phyloP scores from a whole-genome alignment of 2,329 filamentous ascomycete species.

The Akanthomyces muscarius region DNA sequence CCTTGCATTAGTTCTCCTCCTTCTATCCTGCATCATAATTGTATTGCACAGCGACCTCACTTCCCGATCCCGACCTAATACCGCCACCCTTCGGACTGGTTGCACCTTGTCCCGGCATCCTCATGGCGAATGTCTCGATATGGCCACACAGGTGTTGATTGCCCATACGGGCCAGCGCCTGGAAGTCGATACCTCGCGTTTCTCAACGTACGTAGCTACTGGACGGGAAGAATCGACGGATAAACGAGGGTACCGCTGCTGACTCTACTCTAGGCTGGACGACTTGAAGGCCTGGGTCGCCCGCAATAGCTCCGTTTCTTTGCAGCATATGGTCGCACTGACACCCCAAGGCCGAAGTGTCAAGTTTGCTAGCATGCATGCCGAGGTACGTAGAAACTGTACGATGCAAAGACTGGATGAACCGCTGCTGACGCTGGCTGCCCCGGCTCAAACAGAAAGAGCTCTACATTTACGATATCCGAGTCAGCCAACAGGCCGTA shows the following conservation, averaged over 20 bases:
- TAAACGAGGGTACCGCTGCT: slow-evolving; percentile 19
- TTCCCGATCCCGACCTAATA: slow-evolving; percentile 15
- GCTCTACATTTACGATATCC: slow-evolving; percentile 88
- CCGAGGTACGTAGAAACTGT: slow-evolving; percentile 57
- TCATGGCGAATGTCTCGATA: slow-evolving; percentile 55
- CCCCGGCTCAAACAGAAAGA: slow-evolving; percentile 61
- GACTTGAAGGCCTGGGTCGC: slow-evolving; percentile 79
- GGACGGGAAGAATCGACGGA: neutral
- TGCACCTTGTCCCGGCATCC: slow-evolving; percentile 26
- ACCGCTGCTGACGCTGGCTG: slow-evolving; percentile 13
- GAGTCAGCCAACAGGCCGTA: slow-evolving; percentile 59
- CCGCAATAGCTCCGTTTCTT: slow-evolving; percentile 66
- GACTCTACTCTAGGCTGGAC: slow-evolving; percentile 59
- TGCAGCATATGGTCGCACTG: slow-evolving; percentile 79
- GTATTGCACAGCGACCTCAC: neutral
- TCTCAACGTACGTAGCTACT: slow-evolving; percentile 58
- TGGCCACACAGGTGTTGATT: slow-evolving; percentile 87
- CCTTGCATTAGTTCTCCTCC: neutral
- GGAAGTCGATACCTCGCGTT: slow-evolving; percentile 69
- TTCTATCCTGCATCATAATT: neutral
- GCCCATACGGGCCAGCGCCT: slow-evolving; percentile 90
- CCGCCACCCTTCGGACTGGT: slow-evolving; percentile 19
- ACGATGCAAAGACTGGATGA: neutral
- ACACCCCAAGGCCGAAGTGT: slow-evolving; percentile 80
- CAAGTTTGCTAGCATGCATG: slow-evolving; percentile 72